Evolutionary conservation across 306 rosid genomes (phyloP).

Genomic region (Hippophae tibetana): DNA sequence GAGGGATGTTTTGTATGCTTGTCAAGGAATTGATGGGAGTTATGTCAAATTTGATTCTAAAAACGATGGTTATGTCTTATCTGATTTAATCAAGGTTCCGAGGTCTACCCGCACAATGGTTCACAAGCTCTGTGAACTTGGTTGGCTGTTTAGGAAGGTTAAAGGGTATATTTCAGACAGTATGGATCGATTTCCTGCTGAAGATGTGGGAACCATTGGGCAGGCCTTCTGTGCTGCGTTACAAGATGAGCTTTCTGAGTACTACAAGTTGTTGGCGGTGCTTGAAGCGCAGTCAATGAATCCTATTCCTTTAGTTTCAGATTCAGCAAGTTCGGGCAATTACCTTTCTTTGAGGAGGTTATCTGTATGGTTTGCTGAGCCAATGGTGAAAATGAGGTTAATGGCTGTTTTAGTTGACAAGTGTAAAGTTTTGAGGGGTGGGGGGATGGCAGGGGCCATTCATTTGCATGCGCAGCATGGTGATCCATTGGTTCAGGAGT

Average conservation of each 20-base stretch:
- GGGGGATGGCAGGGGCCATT: constrained; percentile 86
- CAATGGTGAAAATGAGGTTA: constrained; percentile 80
- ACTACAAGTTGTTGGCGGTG: constrained; percentile 82
- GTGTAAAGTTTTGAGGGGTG: constrained; percentile 77
- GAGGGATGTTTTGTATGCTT: constrained; percentile 80
- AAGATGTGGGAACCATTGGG: constrained; percentile 83
- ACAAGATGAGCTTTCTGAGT: constrained; percentile 86
- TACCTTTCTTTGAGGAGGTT: constrained; percentile 82
- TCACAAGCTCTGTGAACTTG: constrained; percentile 74
- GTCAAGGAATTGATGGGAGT: constrained; percentile 86
- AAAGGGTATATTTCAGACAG: constrained; percentile 52
- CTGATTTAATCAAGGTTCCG: constrained; percentile 51
- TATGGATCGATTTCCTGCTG: constrained; percentile 68
- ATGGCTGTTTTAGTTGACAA: constrained; percentile 94
- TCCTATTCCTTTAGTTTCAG: constrained; percentile 70
- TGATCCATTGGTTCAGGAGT: constrained; percentile 82
- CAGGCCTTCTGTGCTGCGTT: constrained; percentile 91
- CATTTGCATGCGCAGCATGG: constrained; percentile 94
- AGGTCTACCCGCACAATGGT: constrained; percentile 57
- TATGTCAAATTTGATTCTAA: constrained; percentile 50
- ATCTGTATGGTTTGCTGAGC: constrained; percentile 89
- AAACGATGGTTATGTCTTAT: constrained; percentile 41
- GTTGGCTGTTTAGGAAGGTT: constrained; percentile 75
- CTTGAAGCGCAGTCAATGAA: constrained; percentile 79
- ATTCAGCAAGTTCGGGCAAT: constrained; percentile 45